Percentiles rank a stretch among this genome's conserved stretches.
phyloP scores from a whole-genome alignment of 257 asterid genomes.

The Schizonepeta tenuifolia region DNA sequence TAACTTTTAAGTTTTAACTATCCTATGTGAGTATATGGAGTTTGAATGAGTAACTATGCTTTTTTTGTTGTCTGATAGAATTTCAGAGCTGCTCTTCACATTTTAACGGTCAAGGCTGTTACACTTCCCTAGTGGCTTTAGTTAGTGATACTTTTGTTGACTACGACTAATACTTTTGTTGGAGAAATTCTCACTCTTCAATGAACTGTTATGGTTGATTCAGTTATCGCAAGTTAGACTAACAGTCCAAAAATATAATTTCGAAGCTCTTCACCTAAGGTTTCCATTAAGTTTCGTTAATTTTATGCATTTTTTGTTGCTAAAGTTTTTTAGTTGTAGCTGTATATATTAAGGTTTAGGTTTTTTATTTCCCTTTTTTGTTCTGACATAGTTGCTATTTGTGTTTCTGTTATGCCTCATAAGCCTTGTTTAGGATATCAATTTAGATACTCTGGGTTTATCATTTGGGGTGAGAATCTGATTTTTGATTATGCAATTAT shows the following conservation, averaged over 20 bases:
- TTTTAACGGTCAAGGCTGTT: neutral
- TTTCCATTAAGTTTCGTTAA: neutral
- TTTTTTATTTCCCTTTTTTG: neutral
- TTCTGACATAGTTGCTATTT: neutral
- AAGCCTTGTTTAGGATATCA: neutral
- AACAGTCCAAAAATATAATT: neutral
- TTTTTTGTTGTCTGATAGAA: neutral
- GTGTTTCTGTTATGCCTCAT: conserved; percentile 6
- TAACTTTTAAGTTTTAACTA: neutral
- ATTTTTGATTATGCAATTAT: neutral
- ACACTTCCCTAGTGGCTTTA: neutral
- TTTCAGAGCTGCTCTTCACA: neutral
- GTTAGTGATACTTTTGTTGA: neutral
- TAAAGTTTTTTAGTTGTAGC: neutral
- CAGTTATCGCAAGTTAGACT: conserved; percentile 15
- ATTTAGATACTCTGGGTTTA: neutral
- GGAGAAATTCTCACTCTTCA: neutral
- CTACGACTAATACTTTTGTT: neutral
- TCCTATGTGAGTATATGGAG: neutral
- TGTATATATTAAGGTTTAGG: neutral
- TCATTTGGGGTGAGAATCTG: conserved; percentile 26
- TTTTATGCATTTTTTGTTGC: neutral
- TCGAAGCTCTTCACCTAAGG: neutral
- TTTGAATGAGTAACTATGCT: neutral
- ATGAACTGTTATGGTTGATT: neutral